Base-by-base conservation (phyloP, 106 monocot genomes). In the Hemerocallis citrina region DNA sequence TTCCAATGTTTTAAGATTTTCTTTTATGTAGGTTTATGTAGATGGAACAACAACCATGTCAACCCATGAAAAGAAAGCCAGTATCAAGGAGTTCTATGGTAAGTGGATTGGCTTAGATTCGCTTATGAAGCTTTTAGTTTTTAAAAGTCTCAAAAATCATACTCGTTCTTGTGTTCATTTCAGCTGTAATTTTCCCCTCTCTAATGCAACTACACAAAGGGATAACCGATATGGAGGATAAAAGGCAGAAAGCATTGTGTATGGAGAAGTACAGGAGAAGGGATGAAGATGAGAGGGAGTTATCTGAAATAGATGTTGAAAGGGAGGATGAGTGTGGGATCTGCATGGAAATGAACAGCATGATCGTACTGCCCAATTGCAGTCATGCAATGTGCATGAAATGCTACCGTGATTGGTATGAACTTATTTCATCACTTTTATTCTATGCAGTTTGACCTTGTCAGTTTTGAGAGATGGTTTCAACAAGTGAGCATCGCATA, bases 11-110 rank as follows among this genome's bases (percentile, higher is more conserved):
- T 13, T 43, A 22, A 34, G 2, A 13, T 4, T 7, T 45, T 44
- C 38, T n/a, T 49, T n/a, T 41, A 8, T 52, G 42, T 38, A 93
- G 93, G 89, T 93, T 72, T 80, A 93, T 77, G 74, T 74, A 4
- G 93, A 93, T 85, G 93, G 93, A 67, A 89, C 81, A 22, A 89
- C 93, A n/a, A 89, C 89, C 29, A 85, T 93, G 93, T 85, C 81
- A 13, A 82, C 82, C 41, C 89, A 89, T 23, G 93, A 93, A 77
- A 89, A 79, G 52, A 93, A 93, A 82, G 93, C 93, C 32, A 93
- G 79, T 48, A 74, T 89, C 37, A 85, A 73, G 55, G 89, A 93
- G 58, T 93, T 93, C 23, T 93, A 93, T 62, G 79, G 93, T 85
- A 78, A 63, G 36, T 19, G 20, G 3, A 34, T 68, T 64, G 24